These are phyloP conservation scores for Euphorbia peplus DNA, from an alignment of 345 rosid species.

Conservation along the genomic window DNA sequence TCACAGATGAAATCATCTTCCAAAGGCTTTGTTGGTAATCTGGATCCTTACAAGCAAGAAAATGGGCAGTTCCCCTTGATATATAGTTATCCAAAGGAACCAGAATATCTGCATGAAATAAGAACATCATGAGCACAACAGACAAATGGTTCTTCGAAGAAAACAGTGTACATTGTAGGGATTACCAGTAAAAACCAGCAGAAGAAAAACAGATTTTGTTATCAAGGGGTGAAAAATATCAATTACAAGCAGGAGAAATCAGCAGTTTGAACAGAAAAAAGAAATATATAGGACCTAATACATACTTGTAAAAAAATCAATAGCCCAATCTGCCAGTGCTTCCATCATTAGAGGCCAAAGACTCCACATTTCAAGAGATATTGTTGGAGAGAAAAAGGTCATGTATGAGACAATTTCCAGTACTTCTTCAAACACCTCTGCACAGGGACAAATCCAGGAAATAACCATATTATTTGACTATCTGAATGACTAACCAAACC, in stretches of 20 bases:
- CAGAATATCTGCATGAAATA: constrained; percentile 64
- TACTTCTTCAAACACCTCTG: constrained; percentile 99
- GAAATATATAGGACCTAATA: not conserved
- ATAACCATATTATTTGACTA: not conserved
- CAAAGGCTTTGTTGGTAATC: constrained; percentile 95
- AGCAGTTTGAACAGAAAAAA: not conserved
- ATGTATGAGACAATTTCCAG: constrained; percentile 96
- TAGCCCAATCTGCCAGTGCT: constrained; percentile 94
- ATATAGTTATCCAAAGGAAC: constrained; percentile 96
- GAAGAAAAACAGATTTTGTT: not conserved
- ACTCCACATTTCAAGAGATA: constrained; percentile 94
- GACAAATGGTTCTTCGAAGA: not conserved
- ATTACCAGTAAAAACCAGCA: not conserved
- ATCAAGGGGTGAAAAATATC: not conserved
- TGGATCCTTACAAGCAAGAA: constrained; percentile 84
- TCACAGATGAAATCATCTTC: constrained; percentile 86
- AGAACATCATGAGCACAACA: constrained; percentile 13
- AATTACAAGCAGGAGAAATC: not conserved
- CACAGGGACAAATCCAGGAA: constrained; percentile 22
- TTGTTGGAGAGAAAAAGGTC: constrained; percentile 94
- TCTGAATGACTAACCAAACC: not conserved
- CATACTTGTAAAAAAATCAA: constrained; percentile 92
- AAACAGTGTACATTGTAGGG: not conserved
- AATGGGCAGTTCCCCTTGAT: constrained; percentile 91
- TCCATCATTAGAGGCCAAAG: constrained; percentile 98